These are phyloP conservation scores for Kurtzmaniella natalensis DNA, from an alignment of 1,139 yeast species.

Conservation along the genomic window DNA sequence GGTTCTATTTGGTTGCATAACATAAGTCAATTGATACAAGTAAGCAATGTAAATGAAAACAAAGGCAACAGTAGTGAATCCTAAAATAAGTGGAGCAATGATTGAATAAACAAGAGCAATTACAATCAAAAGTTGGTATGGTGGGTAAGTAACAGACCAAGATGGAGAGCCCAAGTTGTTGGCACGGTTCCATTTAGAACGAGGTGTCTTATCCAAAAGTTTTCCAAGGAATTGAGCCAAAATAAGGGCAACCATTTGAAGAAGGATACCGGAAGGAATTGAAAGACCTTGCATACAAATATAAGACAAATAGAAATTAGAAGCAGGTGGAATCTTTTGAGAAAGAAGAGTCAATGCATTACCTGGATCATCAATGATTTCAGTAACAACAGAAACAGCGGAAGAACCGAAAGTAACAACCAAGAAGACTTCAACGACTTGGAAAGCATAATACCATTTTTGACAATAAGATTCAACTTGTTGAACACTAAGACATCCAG, in stretches of 20 bases:
- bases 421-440: slow-evolving; percentile 78
- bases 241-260: slow-evolving; percentile 41
- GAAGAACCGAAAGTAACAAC: slow-evolving; percentile 81
- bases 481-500: slow-evolving; percentile 71
- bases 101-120: slow-evolving; percentile 39
- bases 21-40: slow-evolving; percentile 53
- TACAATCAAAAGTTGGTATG: slow-evolving; percentile 34
- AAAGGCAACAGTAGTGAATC: slow-evolving; percentile 44
- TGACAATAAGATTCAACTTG: slow-evolving; percentile 79
- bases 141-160: slow-evolving; percentile 39
- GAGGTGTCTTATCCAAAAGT: slow-evolving; percentile 42
- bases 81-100: slow-evolving; percentile 44
- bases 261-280: slow-evolving; percentile 33
- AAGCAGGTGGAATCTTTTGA: slow-evolving; percentile 59
- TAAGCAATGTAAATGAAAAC: slow-evolving; percentile 54
- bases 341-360: slow-evolving; percentile 56
- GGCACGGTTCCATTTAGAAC: slow-evolving; percentile 46
- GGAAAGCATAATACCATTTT: slow-evolving; percentile 83
- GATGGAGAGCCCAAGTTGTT: slow-evolving; percentile 40
- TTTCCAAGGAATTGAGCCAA: slow-evolving; percentile 44
- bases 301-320: slow-evolving; percentile 64
- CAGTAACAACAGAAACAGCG: slow-evolving; percentile 64
- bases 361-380: slow-evolving; percentile 49
- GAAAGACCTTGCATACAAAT: slow-evolving; percentile 42
- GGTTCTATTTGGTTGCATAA: slow-evolving; percentile 45